Percentiles rank a stretch among this genome's conserved stretches.
phyloP scores from a whole-genome alignment of 2,329 filamentous ascomycete genomes.

The Fusarium cicatricum region DNA sequence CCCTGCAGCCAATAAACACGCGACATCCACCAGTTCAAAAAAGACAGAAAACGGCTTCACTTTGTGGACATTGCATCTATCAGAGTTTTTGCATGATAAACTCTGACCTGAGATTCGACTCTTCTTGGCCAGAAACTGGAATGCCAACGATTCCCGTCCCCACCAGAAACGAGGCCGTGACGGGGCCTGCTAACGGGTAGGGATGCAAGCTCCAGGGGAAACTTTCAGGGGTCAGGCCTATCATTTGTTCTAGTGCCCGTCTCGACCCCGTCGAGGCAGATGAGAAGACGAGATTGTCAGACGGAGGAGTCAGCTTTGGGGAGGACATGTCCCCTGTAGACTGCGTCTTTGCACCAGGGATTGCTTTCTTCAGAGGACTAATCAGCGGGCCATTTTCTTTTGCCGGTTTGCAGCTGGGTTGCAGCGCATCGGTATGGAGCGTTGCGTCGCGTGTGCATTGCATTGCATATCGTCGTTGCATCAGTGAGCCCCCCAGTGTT shows the following conservation, averaged over 20 bases:
- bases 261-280: not conserved
- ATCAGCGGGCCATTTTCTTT: not conserved
- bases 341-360: not conserved
- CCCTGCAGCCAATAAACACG: not conserved
- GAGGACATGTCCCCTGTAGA: not conserved
- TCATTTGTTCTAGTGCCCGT: slow-evolving; percentile 1
- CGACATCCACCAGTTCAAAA: too few relatives aligned
- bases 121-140: not conserved
- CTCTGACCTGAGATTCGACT: not conserved
- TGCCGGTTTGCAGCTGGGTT: not conserved
- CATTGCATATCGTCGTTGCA: slow-evolving; percentile 11
- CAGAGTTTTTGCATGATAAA: too few relatives aligned
- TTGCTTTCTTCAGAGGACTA: not conserved
- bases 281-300: not conserved
- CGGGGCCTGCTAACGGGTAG: slow-evolving; percentile 10
- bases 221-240: slow-evolving; percentile 25
- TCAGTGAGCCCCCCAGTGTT: not conserved
- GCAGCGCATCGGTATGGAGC: too few relatives aligned
- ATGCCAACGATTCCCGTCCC: not conserved
- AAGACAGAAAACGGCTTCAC: too few relatives aligned
- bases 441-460: slow-evolving; percentile 4
- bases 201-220: slow-evolving; percentile 24
- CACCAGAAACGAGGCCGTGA: not conserved
- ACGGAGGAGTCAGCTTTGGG: too few relatives aligned
- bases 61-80: too few relatives aligned